Evolutionary conservation across 164 flowering plant species (phyloP).

Genomic region (Vitis vinifera): DNA sequence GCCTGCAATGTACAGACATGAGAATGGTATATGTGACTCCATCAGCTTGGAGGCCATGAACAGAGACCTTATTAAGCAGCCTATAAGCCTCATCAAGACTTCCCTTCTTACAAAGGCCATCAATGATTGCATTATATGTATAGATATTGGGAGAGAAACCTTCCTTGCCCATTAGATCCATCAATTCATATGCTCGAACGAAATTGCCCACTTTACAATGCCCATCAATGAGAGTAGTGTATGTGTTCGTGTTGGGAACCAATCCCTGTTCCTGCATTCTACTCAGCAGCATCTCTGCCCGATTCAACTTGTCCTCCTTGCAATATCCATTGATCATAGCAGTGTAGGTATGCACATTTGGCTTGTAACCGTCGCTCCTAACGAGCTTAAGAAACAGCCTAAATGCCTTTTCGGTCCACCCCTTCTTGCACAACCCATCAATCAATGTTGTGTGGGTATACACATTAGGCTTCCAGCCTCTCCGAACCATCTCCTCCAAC

Average conservation of each 20-base stretch:
- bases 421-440: slow-evolving; percentile 91
- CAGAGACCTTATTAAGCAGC: slow-evolving; percentile 40
- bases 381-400: slow-evolving; percentile 85
- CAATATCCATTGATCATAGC: slow-evolving; percentile 90
- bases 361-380: slow-evolving; percentile 77
- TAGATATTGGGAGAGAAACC: slow-evolving; percentile 64
- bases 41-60: slow-evolving; percentile 60
- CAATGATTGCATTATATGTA: slow-evolving; percentile 69
- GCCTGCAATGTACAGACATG: slow-evolving; percentile 59
- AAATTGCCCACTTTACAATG: slow-evolving; percentile 73
- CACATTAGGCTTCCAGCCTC: slow-evolving; percentile 88
- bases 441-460: slow-evolving; percentile 84
- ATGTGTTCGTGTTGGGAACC: slow-evolving; percentile 72
- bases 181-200: slow-evolving; percentile 63
- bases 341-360: slow-evolving; percentile 86
- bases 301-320: slow-evolving; percentile 73
- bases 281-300: slow-evolving; percentile 81
- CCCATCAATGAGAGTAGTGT: slow-evolving; percentile 78
- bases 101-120: slow-evolving; percentile 73
- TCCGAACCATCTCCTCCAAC: slow-evolving; percentile 82
- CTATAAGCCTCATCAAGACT: slow-evolving; percentile 53
- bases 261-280: slow-evolving; percentile 84
- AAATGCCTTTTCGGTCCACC: slow-evolving; percentile 95
- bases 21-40: slow-evolving; percentile 74
- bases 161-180: slow-evolving; percentile 58